Conservation (phyloP, 208 protist species). For the Acanthamoeba sp. region DNA sequence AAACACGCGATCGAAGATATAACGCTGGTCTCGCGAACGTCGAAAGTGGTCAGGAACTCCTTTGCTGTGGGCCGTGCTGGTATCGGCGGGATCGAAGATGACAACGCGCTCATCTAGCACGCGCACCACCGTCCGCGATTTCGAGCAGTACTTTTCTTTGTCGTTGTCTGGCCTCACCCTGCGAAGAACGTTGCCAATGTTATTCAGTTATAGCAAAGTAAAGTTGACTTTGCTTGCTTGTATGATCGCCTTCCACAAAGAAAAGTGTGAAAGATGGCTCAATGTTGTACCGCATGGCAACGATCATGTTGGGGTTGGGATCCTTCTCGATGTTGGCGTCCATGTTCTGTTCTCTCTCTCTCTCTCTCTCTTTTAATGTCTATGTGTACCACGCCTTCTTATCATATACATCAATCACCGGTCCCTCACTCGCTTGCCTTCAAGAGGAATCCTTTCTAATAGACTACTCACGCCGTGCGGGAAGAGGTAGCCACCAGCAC, state of each 20-base stretch:
- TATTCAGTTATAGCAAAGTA: no score
- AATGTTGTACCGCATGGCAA: conserved; percentile 31
- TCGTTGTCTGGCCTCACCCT: conserved; percentile 70
- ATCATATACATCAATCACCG: no score
- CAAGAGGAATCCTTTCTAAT: no score
- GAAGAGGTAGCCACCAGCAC: no score
- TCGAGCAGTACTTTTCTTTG: conserved; percentile 57
- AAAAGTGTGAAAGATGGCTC: not conserved
- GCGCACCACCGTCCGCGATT: conserved; percentile 60
- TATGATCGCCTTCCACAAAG: not conserved
- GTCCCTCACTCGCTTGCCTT: no score
- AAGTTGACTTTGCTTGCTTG: no score
- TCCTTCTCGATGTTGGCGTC: not conserved
- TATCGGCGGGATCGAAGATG: conserved; percentile 71
- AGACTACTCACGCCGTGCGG: no score
- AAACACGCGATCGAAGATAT: conserved; percentile 91
- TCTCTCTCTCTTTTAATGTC: not conserved
- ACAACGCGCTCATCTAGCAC: conserved; percentile 72
- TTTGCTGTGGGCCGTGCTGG: conserved; percentile 8
- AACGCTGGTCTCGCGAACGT: conserved; percentile 38
- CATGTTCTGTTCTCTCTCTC: not conserved
- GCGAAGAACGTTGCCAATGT: not conserved
- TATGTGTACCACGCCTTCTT: not conserved
- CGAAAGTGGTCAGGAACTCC: conserved; percentile 67
- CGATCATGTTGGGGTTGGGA: conserved; percentile 70